Percentiles rank a stretch among this genome's conserved stretches.
These are phyloP conservation scores for Hordeum marinum DNA, from an alignment of 176 grass and related monocot genomes.

Conservation along the genomic window DNA sequence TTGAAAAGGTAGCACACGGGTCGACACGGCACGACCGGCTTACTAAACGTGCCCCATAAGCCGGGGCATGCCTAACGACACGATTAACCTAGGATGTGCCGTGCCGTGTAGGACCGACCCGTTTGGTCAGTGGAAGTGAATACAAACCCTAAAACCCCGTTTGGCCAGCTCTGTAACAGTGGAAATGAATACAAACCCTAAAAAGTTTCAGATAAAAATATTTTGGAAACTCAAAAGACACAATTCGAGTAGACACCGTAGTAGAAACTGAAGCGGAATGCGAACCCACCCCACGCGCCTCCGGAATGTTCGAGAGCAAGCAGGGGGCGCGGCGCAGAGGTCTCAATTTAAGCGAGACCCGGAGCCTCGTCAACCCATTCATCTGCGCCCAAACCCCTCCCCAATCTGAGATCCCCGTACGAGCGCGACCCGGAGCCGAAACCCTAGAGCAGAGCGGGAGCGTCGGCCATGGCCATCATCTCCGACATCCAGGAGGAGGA, in stretches of 20 bases:
- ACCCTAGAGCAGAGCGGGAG: not conserved
- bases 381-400: not conserved
- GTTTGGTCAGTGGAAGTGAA: too few relatives aligned
- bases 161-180: too few relatives aligned
- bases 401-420: constrained; percentile 13
- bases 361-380: not conserved
- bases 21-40: too few relatives aligned
- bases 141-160: too few relatives aligned
- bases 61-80: too few relatives aligned
- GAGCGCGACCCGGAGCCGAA: not conserved
- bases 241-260: not conserved
- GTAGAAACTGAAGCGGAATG: not conserved
- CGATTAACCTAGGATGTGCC: too few relatives aligned
- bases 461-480: constrained; percentile 67
- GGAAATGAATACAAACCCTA: not conserved
- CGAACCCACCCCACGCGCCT: not conserved
- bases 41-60: too few relatives aligned
- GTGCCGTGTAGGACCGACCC: too few relatives aligned
- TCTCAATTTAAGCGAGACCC: not conserved
- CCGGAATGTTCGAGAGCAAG: constrained; percentile 18
- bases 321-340: not conserved
- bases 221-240: not conserved
- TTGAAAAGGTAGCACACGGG: too few relatives aligned
- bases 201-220: too few relatives aligned
- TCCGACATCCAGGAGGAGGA: constrained; percentile 81